A percentile compares a stretch with the other conserved stretches of the same genome.
phyloP scores from a whole-genome alignment of 257 asterid species.

The Parsonsia alboflavescens region DNA sequence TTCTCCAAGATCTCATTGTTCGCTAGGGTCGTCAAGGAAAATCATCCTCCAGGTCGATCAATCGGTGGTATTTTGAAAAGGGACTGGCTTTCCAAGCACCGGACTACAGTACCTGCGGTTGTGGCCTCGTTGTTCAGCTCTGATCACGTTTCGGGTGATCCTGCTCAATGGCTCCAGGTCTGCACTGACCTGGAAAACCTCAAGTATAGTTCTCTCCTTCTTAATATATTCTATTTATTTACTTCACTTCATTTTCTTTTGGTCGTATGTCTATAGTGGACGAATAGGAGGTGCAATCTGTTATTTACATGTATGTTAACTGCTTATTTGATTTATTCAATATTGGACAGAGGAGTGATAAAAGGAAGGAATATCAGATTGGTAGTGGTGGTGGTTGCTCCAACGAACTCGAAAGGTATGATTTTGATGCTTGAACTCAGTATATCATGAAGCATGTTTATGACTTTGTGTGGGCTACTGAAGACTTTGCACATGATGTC shows the following conservation, averaged over 20 bases:
- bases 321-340: neutral
- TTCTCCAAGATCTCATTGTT: slow-evolving; percentile 79
- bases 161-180: slow-evolving; percentile 96
- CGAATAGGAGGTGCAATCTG: neutral
- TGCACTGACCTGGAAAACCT: slow-evolving; percentile 88
- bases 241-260: neutral
- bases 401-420: slow-evolving; percentile 61
- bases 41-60: slow-evolving; percentile 26
- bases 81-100: slow-evolving; percentile 92
- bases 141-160: slow-evolving; percentile 72
- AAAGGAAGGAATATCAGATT: slow-evolving; percentile 81
- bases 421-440: slow-evolving; percentile 7
- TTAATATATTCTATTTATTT: neutral
- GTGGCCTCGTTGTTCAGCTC: slow-evolving; percentile 75
- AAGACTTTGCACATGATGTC: neutral
- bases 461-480: neutral
- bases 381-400: slow-evolving; percentile 67
- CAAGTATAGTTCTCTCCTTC: slow-evolving; percentile 42
- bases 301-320: neutral
- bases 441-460: neutral
- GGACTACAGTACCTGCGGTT: slow-evolving; percentile 84
- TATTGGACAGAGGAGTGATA: slow-evolving; percentile 51
- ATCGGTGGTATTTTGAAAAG: slow-evolving; percentile 57
- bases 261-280: neutral
- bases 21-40: slow-evolving; percentile 49